Percentiles rank a stretch among this genome's conserved stretches.
Evolutionary conservation across 2,329 filamentous ascomycete species (phyloP).

Genomic region (Rhynchosporium secalis): DNA sequence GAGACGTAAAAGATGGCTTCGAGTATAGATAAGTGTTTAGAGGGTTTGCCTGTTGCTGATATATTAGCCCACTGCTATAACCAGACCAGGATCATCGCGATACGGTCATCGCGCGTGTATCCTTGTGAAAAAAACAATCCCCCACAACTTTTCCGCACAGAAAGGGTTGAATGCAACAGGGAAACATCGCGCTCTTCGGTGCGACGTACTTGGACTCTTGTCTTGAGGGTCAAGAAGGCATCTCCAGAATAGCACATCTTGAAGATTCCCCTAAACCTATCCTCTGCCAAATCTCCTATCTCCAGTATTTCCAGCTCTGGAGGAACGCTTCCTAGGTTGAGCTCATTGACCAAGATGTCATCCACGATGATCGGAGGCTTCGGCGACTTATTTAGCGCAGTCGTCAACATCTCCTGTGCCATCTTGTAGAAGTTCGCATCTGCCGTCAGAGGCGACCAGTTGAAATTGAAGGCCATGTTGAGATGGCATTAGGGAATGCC

Average conservation of each 20-base stretch:
- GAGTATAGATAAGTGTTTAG: constrained; percentile 93
- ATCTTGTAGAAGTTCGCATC: constrained; percentile 89
- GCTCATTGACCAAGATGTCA: constrained; percentile 96
- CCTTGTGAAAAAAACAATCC: constrained; percentile 38
- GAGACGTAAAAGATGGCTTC: constrained; percentile 89
- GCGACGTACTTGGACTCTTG: constrained; percentile 78
- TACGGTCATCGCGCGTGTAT: constrained; percentile 33
- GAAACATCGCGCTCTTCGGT: constrained; percentile 14
- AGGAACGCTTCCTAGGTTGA: constrained; percentile 92
- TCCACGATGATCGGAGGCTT: constrained; percentile 99
- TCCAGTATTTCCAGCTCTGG: constrained; percentile 96
- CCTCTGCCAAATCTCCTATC: constrained; percentile 95
- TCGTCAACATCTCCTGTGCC: constrained; percentile 90
- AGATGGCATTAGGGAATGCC: constrained; percentile 34
- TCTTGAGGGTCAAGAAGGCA: constrained; percentile 92
- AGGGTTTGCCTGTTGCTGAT: constrained; percentile 74
- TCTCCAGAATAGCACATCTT: constrained; percentile 99
- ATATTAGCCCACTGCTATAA: constrained; percentile 51
- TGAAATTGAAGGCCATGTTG: constrained; percentile 99
- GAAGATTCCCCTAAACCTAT: constrained; percentile 96
- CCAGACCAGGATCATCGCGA: constrained; percentile 27
- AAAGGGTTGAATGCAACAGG: constrained; percentile 11
- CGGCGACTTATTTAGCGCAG: constrained; percentile 93
- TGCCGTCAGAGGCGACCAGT: constrained; percentile 98
- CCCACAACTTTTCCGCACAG: constrained; percentile 12